Evolutionary conservation across 1,284 basidiomycete species (phyloP).

Genomic region (Cerrena zonata): DNA sequence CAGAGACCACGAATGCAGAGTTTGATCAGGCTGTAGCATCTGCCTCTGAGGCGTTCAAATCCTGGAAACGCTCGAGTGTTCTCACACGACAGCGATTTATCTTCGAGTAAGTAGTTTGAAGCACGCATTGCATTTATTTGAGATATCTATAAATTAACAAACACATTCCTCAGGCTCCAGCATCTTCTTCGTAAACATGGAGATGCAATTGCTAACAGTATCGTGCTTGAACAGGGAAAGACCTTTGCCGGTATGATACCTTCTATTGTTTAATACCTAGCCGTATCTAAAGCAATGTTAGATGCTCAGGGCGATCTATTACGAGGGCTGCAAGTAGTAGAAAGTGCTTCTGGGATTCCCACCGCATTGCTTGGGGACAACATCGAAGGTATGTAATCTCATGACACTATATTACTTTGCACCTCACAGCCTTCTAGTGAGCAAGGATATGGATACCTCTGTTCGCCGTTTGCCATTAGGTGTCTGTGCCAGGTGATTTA

Average conservation of each 20-base stretch:
- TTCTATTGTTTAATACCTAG: neutral
- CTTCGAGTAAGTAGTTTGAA: constrained; percentile 67
- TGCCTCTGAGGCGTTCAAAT: constrained; percentile 83
- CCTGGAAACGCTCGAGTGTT: constrained; percentile 84
- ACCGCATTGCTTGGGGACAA: constrained; percentile 84
- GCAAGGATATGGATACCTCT: constrained; percentile 96
- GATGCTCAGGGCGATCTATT: constrained; percentile 94
- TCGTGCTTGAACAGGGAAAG: constrained; percentile 88
- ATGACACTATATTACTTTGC: neutral
- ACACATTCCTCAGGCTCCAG: constrained; percentile 80
- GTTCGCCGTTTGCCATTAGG: constrained; percentile 75
- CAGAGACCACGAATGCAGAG: constrained; percentile 80
- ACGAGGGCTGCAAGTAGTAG: constrained; percentile 91
- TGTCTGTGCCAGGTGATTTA: constrained; percentile 63
- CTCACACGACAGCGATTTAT: constrained; percentile 85
- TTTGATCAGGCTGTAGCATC: constrained; percentile 83
- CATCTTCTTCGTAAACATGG: constrained; percentile 73
- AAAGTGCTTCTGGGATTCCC: constrained; percentile 81
- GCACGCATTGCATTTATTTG: too few species aligned
- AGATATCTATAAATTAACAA: too few species aligned
- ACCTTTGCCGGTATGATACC: constrained; percentile 62
- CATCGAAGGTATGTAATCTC: constrained; percentile 63
- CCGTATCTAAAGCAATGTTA: constrained; percentile 20
- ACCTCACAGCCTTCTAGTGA: constrained; percentile 44
- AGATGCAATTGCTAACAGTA: constrained; percentile 69